Percentiles rank a stretch among this genome's conserved stretches.
phyloP scores from a whole-genome alignment of 805 yeast genomes.

The Sugiyamaella floridensis region DNA sequence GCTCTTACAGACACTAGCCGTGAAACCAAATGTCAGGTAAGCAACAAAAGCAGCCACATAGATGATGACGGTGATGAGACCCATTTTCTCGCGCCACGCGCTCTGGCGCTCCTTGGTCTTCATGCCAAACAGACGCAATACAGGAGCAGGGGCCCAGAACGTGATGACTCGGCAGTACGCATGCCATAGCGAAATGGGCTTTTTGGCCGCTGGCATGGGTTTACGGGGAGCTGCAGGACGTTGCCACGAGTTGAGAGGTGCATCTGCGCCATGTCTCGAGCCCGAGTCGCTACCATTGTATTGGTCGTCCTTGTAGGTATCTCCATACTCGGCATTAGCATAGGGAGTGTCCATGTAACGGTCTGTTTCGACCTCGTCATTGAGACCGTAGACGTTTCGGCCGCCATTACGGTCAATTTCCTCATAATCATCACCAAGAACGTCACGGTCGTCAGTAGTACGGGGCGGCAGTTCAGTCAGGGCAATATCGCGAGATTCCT shows the following conservation, averaged over 20 bases:
- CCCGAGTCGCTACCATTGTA: neutral
- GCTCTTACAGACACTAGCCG: conserved; percentile 69
- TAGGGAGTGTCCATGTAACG: neutral
- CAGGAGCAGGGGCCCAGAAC: conserved; percentile 84
- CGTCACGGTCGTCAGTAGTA: conserved; percentile 12
- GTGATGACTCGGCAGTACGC: conserved; percentile 74
- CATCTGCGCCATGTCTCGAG: neutral
- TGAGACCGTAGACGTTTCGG: conserved; percentile 50
- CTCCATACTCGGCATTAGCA: neutral
- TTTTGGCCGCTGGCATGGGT: neutral
- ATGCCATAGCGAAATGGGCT: conserved; percentile 52
- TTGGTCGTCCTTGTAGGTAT: neutral
- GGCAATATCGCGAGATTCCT: conserved; percentile 11
- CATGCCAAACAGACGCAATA: conserved; percentile 68
- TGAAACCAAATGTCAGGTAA: conserved; percentile 83
- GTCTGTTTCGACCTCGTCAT: conserved; percentile 40
- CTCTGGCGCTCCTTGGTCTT: conserved; percentile 71
- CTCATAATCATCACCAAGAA: conserved; percentile 7
- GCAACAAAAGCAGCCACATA: conserved; percentile 74
- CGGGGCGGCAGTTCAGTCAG: conserved; percentile 3
- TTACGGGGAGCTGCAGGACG: neutral
- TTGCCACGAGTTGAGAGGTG: neutral
- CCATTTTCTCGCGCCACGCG: conserved; percentile 98
- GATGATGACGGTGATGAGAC: conserved; percentile 66
- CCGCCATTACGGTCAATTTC: conserved; percentile 27